Conservation (phyloP, 768 basidiomycete species). For the Heimioporus sp. region DNA sequence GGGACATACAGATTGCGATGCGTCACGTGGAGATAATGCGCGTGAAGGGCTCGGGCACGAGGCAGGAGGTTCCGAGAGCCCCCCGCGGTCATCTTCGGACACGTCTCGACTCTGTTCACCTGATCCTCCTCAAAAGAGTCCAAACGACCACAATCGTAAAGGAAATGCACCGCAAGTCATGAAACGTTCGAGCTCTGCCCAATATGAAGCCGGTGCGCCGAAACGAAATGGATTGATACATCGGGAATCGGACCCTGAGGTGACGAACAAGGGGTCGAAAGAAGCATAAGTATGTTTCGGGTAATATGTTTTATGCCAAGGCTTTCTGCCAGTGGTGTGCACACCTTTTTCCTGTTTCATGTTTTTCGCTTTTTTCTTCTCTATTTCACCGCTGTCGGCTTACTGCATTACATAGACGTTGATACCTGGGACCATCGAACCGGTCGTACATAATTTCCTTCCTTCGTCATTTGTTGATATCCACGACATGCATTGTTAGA, state of each 20-base stretch:
- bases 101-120: constrained; percentile 6
- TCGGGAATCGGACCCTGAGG: constrained; percentile 31
- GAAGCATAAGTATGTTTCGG: constrained; percentile 17
- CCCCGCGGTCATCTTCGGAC: constrained; percentile 3
- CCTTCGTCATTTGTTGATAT: constrained; percentile 19
- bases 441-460: constrained; percentile 1
- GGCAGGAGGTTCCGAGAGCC: constrained; percentile 6
- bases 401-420: constrained; percentile 9
- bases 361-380: background rate
- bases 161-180: constrained; percentile 19
- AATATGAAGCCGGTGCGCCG: constrained; percentile 22
- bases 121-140: constrained; percentile 3
- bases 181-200: constrained; percentile 30
- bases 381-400: constrained; percentile 4
- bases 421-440: constrained; percentile 8
- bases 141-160: constrained; percentile 16
- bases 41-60: background rate
- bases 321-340: constrained; percentile 5
- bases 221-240: constrained; percentile 29
- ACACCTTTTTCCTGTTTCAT: constrained; percentile 4
- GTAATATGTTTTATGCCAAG: constrained; percentile 9
- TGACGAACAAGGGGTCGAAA: constrained; percentile 24
- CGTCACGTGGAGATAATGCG: background rate
- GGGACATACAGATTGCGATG: constrained; percentile 3
- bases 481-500: constrained; percentile 24